Percentiles rank a stretch among this genome's conserved stretches.
phyloP scores from a whole-genome alignment of 345 rosid genomes.

The Rhizophora apiculata region DNA sequence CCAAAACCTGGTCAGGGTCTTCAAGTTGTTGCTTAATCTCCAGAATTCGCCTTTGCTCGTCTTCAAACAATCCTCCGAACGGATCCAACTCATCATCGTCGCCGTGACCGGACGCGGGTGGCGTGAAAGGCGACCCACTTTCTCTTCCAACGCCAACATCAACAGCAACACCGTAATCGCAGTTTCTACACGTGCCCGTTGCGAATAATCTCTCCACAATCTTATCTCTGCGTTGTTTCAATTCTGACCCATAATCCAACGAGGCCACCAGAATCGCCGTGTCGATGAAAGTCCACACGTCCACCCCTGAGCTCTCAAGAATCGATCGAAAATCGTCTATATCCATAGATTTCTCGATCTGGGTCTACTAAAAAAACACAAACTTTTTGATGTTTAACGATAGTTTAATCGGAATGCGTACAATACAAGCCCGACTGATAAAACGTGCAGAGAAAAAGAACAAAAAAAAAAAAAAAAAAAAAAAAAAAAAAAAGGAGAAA shows the following conservation, averaged over 20 bases:
- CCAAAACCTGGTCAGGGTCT: conserved; percentile 78
- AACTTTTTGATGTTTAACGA: too few relatives aligned
- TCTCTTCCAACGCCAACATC: conserved; percentile 26
- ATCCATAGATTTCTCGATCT: conserved; percentile 47
- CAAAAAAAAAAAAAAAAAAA: too few relatives aligned
- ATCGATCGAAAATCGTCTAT: conserved; percentile 76
- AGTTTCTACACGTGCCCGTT: conserved; percentile 58
- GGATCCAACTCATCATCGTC: conserved; percentile 58
- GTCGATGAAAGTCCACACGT: conserved; percentile 88
- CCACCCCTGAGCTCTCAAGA: conserved; percentile 73
- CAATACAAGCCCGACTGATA: too few relatives aligned
- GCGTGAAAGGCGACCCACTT: conserved; percentile 29
- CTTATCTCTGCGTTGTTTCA: conserved; percentile 68
- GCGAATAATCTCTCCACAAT: conserved; percentile 80
- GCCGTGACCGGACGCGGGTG: conserved; percentile 50
- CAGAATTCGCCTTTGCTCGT: conserved; percentile 74
- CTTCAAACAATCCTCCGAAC: conserved; percentile 87
- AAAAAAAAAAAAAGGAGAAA: too few relatives aligned
- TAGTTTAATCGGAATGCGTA: too few relatives aligned
- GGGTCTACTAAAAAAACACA: neutral
- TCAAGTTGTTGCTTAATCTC: conserved; percentile 87
- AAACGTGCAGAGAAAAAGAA: too few relatives aligned
- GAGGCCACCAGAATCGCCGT: conserved; percentile 81
- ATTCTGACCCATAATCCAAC: conserved; percentile 56
- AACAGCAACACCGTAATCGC: conserved; percentile 45